Base-by-base conservation (phyloP, 345 rosid genomes). In the Aurinia saxatilis region DNA sequence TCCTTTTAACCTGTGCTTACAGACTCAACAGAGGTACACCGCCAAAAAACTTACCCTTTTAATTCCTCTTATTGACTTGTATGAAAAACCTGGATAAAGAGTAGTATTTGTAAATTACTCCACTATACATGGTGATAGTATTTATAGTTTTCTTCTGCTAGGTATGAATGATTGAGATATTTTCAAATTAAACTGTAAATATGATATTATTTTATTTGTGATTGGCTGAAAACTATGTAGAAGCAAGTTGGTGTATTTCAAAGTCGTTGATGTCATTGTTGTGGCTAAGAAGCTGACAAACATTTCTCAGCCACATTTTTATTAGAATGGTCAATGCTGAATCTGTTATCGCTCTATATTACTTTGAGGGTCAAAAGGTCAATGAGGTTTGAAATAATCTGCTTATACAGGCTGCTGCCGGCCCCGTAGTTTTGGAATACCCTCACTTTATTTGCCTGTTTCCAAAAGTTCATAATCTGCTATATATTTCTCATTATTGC, bases 1-100 rank as follows among this genome's bases (percentile, higher is more conserved):
- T 52, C 49, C 8, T 21, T 70, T 56, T 53, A 36, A 54, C 38
- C 14, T 14, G 46, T 62, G 50, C 29, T 39, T 55, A 46, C 58
- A 38, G 30, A 30, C 37, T 37, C 63, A 21, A n/a, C n/a, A n/a
- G n/a, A n/a, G n/a, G n/a, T n/a, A n/a, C n/a, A n/a, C n/a, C n/a
- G n/a, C n/a, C n/a, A n/a, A n/a, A n/a, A n/a, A n/a, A n/a, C n/a
- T n/a, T n/a, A n/a, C n/a, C n/a, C n/a, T n/a, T n/a, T n/a, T n/a
- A n/a, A n/a, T n/a, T n/a, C n/a, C n/a, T n/a, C n/a, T n/a, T n/a
- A n/a, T n/a, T n/a, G n/a, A n/a, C n/a, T n/a, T n/a, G n/a, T n/a
- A n/a, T n/a, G n/a, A n/a, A n/a, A n/a, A n/a, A n/a, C n/a, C n/a
- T n/a, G n/a, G n/a, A n/a, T n/a, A n/a, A n/a, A n/a, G n/a, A n/a